Evolutionary conservation across 805 yeast species (phyloP).

Genomic region (Ogataea paraovalis): DNA sequence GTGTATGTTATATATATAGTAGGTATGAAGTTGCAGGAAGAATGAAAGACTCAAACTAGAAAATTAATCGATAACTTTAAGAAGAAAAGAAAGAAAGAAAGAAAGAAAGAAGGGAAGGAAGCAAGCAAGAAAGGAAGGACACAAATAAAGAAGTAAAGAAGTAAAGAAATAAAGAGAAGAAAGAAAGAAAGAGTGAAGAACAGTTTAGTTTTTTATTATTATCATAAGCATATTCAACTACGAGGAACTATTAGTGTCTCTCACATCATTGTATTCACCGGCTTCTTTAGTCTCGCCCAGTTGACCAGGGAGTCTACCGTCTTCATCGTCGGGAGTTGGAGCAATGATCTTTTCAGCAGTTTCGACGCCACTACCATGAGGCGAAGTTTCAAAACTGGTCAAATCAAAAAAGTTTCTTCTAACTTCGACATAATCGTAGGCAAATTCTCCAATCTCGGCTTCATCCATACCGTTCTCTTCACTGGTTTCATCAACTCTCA

Average conservation of each 20-base stretch:
- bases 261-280: background rate
- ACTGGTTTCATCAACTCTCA: constrained; percentile 79
- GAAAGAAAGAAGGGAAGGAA: background rate
- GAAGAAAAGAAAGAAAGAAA: background rate
- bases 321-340: background rate
- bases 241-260: background rate
- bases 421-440: constrained; percentile 97
- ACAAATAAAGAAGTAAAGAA: background rate
- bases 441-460: constrained; percentile 96
- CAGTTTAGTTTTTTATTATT: background rate
- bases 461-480: constrained; percentile 92
- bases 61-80: background rate
- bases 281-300: background rate
- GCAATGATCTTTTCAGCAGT: background rate
- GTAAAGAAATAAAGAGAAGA: background rate
- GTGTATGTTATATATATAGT: background rate
- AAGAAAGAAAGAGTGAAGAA: background rate
- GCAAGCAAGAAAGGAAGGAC: background rate
- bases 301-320: background rate
- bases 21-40: background rate
- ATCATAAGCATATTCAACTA: background rate
- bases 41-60: no score
- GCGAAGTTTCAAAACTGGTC: background rate
- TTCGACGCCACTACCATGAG: constrained; percentile 11
- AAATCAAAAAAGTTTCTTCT: constrained; percentile 76